Percentiles rank a stretch among this genome's conserved stretches.
Conservation (phyloP, 2,329 filamentous ascomycete species). For the Stagonosporopsis tanaceti region DNA sequence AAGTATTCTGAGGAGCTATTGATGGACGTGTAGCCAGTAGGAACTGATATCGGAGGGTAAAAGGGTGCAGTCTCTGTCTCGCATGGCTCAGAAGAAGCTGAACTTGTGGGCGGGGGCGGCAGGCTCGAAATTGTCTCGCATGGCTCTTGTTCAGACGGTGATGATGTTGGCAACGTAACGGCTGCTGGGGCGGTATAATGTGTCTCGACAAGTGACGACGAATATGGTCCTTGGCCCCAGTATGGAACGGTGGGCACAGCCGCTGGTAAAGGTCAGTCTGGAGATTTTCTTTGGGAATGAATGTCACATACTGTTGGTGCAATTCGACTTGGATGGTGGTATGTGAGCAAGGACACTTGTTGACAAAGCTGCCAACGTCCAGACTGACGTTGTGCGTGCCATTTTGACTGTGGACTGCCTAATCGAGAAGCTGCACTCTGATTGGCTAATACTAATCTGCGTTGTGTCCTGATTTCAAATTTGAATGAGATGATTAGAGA, state of each 20-base stretch:
- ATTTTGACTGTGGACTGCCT: conserved; percentile 23
- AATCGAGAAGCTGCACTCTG: conserved; percentile 17
- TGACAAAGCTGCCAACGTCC: conserved; percentile 29
- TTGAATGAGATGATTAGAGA: not conserved
- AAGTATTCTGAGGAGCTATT: not conserved
- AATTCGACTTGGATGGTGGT: conserved; percentile 11
- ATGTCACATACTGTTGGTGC: conserved; percentile 23
- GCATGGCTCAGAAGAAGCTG: conserved; percentile 19
- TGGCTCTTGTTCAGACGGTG: conserved; percentile 11
- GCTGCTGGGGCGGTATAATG: conserved; percentile 4
- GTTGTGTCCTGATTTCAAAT: not conserved
- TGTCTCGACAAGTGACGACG: conserved; percentile 6
- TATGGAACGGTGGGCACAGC: conserved; percentile 19
- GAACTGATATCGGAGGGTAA: conserved; percentile 1
- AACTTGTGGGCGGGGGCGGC: not conserved
- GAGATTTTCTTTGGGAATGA: not conserved
- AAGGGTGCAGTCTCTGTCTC: conserved; percentile 10
- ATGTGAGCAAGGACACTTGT: conserved; percentile 22
- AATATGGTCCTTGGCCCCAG: conserved; percentile 21
- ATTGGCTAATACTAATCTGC: conserved; percentile 14
- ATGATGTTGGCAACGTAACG: conserved; percentile 6
- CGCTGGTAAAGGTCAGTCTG: conserved; percentile 21
- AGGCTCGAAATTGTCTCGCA: conserved; percentile 16
- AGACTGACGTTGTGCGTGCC: conserved; percentile 24
- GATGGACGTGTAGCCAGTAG: not conserved